Evolutionary conservation across 2,329 filamentous ascomycete genomes (phyloP).

Genomic region (Blumeriella jaapii): DNA sequence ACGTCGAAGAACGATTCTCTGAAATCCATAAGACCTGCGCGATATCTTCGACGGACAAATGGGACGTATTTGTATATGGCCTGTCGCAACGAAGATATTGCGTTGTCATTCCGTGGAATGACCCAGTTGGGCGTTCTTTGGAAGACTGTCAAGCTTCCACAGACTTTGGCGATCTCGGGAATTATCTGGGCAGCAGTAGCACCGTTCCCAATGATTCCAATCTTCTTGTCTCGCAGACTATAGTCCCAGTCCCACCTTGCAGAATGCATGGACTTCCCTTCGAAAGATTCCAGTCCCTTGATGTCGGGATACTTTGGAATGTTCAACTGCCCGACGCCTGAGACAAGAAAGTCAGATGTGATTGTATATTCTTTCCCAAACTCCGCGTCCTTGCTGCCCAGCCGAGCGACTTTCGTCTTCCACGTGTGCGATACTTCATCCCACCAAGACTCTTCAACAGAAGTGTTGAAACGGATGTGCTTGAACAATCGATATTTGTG

Average conservation of each 20-base stretch:
- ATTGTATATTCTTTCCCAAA: slow-evolving; percentile 40
- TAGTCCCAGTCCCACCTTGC: slow-evolving; percentile 51
- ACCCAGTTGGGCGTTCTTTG: slow-evolving; percentile 50
- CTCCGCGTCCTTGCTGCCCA: slow-evolving; percentile 42
- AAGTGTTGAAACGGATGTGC: slow-evolving; percentile 46
- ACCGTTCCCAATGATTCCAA: slow-evolving; percentile 49
- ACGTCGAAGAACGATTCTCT: slow-evolving; percentile 37
- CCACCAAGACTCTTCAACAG: slow-evolving; percentile 42
- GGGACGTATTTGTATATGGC: slow-evolving; percentile 33
- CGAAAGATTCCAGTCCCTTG: slow-evolving; percentile 34
- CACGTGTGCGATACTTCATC: slow-evolving; percentile 40
- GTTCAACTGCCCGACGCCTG: slow-evolving; percentile 48
- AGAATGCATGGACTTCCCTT: slow-evolving; percentile 38
- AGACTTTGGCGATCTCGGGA: slow-evolving; percentile 41
- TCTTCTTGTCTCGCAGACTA: slow-evolving; percentile 39
- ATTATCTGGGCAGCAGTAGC: slow-evolving; percentile 48
- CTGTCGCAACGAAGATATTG: slow-evolving; percentile 29
- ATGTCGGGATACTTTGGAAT: slow-evolving; percentile 40
- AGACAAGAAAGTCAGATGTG: slow-evolving; percentile 43
- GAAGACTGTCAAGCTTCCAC: slow-evolving; percentile 39
- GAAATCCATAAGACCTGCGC: slow-evolving; percentile 42
- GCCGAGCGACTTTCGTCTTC: slow-evolving; percentile 37
- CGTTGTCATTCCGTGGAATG: slow-evolving; percentile 38
- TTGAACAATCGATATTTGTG: slow-evolving; percentile 42
- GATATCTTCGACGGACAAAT: slow-evolving; percentile 36